phyloP scores from a whole-genome alignment of 2,329 filamentous ascomycete species.

The Microdochium bolleyi region DNA sequence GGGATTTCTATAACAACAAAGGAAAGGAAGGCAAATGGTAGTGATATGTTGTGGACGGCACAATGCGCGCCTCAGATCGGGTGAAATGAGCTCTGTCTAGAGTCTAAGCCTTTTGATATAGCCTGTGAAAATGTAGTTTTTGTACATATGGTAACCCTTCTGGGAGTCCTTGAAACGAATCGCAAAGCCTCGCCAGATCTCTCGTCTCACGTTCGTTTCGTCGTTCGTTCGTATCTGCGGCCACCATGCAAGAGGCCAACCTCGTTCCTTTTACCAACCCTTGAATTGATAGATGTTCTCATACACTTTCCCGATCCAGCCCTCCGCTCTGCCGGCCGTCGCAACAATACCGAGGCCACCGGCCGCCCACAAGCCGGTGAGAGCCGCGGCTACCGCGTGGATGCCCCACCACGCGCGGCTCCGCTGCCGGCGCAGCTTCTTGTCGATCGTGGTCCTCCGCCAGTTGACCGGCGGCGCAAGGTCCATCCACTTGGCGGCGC shows the following conservation, averaged over 20 bases:
- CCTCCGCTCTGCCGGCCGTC: slow-evolving; percentile 57
- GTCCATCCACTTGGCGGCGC: slow-evolving; percentile 74
- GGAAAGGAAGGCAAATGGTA: not conserved
- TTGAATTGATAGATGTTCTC: slow-evolving; percentile 55
- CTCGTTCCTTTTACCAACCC: slow-evolving; percentile 2
- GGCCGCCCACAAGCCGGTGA: slow-evolving; percentile 68
- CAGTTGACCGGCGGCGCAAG: slow-evolving; percentile 49
- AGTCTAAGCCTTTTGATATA: no score
- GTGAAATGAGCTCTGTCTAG: no score
- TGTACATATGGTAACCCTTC: no score
- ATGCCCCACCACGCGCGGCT: slow-evolving; percentile 64
- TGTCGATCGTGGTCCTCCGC: slow-evolving; percentile 39
- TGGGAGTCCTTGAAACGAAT: no score
- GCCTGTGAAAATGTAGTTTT: no score
- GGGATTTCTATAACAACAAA: not conserved
- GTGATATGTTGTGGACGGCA: not conserved
- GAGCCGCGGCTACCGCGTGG: slow-evolving; percentile 52
- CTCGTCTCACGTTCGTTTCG: not conserved
- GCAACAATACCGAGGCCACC: slow-evolving; percentile 76
- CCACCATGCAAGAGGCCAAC: not conserved
- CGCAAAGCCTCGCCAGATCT: not conserved
- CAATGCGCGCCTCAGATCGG: no score
- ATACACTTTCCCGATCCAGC: slow-evolving; percentile 77
- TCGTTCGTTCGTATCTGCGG: not conserved
- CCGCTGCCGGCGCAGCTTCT: slow-evolving; percentile 41